phyloP scores from a whole-genome alignment of 805 yeast genomes.

The Ogataea thermomethanolica region DNA sequence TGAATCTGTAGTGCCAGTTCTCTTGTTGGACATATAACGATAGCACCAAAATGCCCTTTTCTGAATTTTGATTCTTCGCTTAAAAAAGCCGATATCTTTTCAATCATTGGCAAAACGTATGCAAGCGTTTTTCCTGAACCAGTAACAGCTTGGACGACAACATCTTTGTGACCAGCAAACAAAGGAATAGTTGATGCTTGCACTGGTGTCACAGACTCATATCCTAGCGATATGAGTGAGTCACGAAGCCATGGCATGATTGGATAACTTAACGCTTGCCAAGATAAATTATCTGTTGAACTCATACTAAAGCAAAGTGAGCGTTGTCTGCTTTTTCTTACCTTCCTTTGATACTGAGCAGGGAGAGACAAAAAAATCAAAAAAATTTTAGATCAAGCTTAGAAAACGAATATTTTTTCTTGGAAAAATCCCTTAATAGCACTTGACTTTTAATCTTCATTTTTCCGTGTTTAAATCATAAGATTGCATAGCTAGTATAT shows the following conservation, averaged over 20 bases:
- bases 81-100: conserved; percentile 45
- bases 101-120: conserved; percentile 77
- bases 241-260: conserved; percentile 68
- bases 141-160: conserved; percentile 94
- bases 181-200: conserved; percentile 94
- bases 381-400: no score
- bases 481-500: no score
- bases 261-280: conserved; percentile 53
- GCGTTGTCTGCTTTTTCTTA: not conserved
- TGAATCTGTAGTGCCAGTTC: conserved; percentile 69
- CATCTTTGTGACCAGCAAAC: conserved; percentile 81
- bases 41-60: conserved; percentile 66
- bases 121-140: conserved; percentile 99
- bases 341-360: not conserved
- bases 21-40: conserved; percentile 69
- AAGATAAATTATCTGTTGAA: conserved; percentile 23
- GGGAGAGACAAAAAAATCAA: no score
- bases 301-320: not conserved
- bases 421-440: not conserved
- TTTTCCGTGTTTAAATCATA: no score
- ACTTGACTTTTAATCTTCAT: no score
- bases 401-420: not conserved
- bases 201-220: conserved; percentile 86
- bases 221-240: conserved; percentile 74
- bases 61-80: conserved; percentile 34